These are phyloP conservation scores for Medakamo hakoo DNA, from an alignment of 139 green algal species.

Conservation along the genomic window DNA sequence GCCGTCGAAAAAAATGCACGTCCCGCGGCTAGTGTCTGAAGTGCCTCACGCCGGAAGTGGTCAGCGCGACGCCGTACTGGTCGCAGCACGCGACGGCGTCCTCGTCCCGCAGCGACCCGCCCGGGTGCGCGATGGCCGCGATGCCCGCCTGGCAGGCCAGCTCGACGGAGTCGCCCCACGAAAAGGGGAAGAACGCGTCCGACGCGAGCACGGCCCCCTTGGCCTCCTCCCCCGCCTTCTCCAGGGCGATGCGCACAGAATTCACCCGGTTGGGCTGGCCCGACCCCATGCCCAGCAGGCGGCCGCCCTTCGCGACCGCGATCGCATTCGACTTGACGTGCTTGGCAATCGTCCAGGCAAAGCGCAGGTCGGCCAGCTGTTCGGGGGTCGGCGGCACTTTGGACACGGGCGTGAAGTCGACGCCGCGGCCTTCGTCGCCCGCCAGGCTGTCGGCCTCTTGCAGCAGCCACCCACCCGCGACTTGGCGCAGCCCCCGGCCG, in stretches of 20 bases:
- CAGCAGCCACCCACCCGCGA: conserved; percentile 60
- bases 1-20: conserved; percentile 6
- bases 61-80: conserved; percentile 91
- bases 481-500: conserved; percentile 62
- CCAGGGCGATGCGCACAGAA: conserved; percentile 78
- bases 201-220: conserved; percentile 75
- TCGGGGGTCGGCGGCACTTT: conserved; percentile 66
- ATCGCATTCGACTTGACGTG: conserved; percentile 99
- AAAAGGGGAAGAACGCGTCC: conserved; percentile 99
- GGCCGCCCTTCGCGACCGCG: conserved; percentile 72
- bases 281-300: conserved; percentile 92
- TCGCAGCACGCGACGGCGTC: conserved; percentile 95
- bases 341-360: conserved; percentile 95
- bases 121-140: conserved; percentile 86
- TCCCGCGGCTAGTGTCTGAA: conserved; percentile 99
- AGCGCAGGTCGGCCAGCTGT: conserved; percentile 86
- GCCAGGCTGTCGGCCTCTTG: conserved; percentile 72
- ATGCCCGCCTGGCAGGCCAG: conserved; percentile 90
- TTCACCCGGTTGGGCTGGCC: conserved; percentile 99
- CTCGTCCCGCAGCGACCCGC: conserved; percentile 80
- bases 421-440: conserved; percentile 32
- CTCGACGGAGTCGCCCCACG: conserved; percentile 90
- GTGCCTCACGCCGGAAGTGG: conserved; percentile 84
- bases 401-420: conserved; percentile 71
- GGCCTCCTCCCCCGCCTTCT: conserved; percentile 80